Evolutionary conservation across 306 rosid species (phyloP).

Genomic region (Gillenia trifoliata): DNA sequence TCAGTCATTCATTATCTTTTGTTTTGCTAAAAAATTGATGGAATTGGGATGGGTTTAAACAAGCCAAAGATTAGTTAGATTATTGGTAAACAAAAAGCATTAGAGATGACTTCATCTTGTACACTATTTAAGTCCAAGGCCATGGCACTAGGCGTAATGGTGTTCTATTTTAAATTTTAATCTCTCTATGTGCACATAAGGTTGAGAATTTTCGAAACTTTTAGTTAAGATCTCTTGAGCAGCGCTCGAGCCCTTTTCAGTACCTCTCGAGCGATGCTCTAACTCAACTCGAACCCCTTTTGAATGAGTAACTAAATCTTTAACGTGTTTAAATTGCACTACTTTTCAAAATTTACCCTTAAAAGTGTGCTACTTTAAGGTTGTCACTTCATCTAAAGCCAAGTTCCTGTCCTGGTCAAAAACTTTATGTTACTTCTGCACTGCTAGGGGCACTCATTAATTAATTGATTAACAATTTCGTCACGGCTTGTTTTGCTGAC

Average conservation of each 20-base stretch:
- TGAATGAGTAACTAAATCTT: too few relatives aligned
- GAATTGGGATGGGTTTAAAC: slow-evolving; percentile 12
- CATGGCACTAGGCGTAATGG: background rate
- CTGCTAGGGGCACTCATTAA: background rate
- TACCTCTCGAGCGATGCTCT: too few relatives aligned
- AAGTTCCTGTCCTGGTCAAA: background rate
- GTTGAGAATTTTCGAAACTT: too few relatives aligned
- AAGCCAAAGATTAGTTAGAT: slow-evolving; percentile 27
- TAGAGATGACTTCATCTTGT: slow-evolving; percentile 14
- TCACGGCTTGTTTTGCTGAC: background rate
- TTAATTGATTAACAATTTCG: background rate
- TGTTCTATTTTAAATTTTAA: background rate
- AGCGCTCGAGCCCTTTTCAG: too few relatives aligned
- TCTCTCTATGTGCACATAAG: background rate
- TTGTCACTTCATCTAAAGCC: slow-evolving; percentile 1
- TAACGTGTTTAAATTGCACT: too few relatives aligned
- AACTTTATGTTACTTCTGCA: background rate
- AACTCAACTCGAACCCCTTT: too few relatives aligned
- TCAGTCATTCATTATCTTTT: slow-evolving; percentile 9
- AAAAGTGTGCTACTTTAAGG: too few relatives aligned
- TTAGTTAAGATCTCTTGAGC: too few relatives aligned
- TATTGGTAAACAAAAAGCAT: slow-evolving; percentile 21
- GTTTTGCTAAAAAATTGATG: slow-evolving; percentile 12
- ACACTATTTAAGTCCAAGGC: slow-evolving; percentile 1
- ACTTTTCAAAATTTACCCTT: too few relatives aligned